A percentile compares a stretch with the other conserved stretches of the same genome.
These are phyloP conservation scores for Rosa persica DNA, from an alignment of 306 rosid species.

Conservation along the genomic window DNA sequence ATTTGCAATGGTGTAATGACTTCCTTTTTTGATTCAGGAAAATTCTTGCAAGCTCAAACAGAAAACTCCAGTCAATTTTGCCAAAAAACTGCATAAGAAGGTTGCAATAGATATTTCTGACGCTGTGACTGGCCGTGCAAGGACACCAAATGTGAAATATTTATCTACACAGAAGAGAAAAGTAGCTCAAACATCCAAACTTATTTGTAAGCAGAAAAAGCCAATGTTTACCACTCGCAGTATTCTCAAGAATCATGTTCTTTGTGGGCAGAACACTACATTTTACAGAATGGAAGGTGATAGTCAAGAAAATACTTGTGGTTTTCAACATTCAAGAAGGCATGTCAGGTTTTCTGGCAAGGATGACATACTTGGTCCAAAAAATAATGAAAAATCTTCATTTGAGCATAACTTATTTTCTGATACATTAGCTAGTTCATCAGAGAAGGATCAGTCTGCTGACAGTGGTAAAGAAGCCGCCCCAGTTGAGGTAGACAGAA, in stretches of 20 bases:
- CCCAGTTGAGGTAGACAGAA: constrained; percentile 39
- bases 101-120: constrained; percentile 25
- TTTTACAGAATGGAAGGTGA: constrained; percentile 31
- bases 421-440: constrained; percentile 42
- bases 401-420: constrained; percentile 46
- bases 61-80: constrained; percentile 37
- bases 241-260: constrained; percentile 52
- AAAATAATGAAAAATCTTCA: constrained; percentile 31
- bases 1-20: background rate
- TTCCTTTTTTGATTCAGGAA: constrained; percentile 49
- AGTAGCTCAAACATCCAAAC: constrained; percentile 28
- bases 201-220: constrained; percentile 37
- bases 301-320: constrained; percentile 36
- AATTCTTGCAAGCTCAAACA: constrained; percentile 40
- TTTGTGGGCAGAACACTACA: constrained; percentile 45
- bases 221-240: constrained; percentile 45
- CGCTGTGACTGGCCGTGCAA: constrained; percentile 39
- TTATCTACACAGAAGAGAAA: constrained; percentile 43
- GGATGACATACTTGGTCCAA: constrained; percentile 53
- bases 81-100: constrained; percentile 43
- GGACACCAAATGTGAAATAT: constrained; percentile 43
- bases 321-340: constrained; percentile 36
- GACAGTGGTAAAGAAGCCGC: constrained; percentile 51
- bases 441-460: constrained; percentile 42
- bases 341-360: constrained; percentile 55